A percentile compares a stretch with the other conserved stretches of the same genome.
Evolutionary conservation across 1,139 yeast genomes (phyloP).

Genomic region (Candida mesenterica): DNA sequence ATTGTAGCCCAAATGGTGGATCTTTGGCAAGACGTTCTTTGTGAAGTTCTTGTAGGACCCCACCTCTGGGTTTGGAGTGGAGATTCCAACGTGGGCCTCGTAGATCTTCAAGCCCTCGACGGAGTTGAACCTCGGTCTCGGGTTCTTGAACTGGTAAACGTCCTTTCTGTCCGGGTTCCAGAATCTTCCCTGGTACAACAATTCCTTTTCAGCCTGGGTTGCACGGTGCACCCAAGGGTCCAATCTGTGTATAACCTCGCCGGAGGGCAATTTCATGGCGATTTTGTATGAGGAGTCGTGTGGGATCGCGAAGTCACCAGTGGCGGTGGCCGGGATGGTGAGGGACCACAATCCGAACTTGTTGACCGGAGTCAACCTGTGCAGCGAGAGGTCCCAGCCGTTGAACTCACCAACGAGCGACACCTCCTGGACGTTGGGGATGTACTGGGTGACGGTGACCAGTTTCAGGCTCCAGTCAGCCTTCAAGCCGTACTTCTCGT

Average conservation of each 20-base stretch:
- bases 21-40: slow-evolving; percentile 73
- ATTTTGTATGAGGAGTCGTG: slow-evolving; percentile 83
- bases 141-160: slow-evolving; percentile 59
- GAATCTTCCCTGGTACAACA: slow-evolving; percentile 77
- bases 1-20: slow-evolving; percentile 82
- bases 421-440: slow-evolving; percentile 80
- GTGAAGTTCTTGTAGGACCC: slow-evolving; percentile 89
- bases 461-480: slow-evolving; percentile 50
- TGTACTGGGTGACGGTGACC: slow-evolving; percentile 75
- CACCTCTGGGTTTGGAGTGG: slow-evolving; percentile 82
- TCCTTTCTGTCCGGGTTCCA: slow-evolving; percentile 71
- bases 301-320: slow-evolving; percentile 65
- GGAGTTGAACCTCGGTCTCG: slow-evolving; percentile 51
- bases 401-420: slow-evolving; percentile 88
- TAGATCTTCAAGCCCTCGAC: slow-evolving; percentile 66
- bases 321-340: slow-evolving; percentile 47
- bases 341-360: slow-evolving; percentile 71
- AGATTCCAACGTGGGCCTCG: slow-evolving; percentile 96
- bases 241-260: slow-evolving; percentile 71
- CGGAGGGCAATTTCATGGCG: slow-evolving; percentile 61
- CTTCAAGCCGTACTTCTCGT: slow-evolving; percentile 74
- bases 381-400: slow-evolving; percentile 65
- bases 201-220: slow-evolving; percentile 54
- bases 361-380: slow-evolving; percentile 52
- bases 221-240: slow-evolving; percentile 92